phyloP scores from a whole-genome alignment of 83 land plant genomes.

The Picea mariana region DNA sequence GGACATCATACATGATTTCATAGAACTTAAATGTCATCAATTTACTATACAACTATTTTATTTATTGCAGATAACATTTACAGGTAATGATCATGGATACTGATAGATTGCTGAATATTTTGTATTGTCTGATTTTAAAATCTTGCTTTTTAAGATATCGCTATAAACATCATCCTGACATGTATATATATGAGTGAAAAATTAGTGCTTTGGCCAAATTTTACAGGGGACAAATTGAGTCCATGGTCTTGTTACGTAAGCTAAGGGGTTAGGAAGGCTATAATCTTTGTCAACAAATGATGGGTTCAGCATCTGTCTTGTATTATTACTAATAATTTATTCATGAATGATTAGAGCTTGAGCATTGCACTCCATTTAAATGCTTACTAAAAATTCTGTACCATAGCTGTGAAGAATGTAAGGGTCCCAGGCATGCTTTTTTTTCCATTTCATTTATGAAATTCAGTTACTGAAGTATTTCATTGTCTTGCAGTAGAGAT shows the following conservation, averaged over 20 bases:
- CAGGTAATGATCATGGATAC: too few relatives aligned
- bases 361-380: background rate
- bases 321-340: background rate
- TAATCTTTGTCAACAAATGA: background rate
- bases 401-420: background rate
- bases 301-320: background rate
- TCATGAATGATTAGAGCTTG: background rate
- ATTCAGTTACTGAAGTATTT: background rate
- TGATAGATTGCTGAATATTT: too few relatives aligned
- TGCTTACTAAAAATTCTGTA: slow-evolving; percentile 2
- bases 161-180: too few relatives aligned
- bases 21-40: too few relatives aligned
- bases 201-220: background rate
- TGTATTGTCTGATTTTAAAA: too few relatives aligned
- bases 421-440: background rate
- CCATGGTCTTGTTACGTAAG: too few relatives aligned
- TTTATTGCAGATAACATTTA: too few relatives aligned
- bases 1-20: too few relatives aligned
- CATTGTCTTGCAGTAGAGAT: slow-evolving; percentile 72
- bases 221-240: background rate
- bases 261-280: too few relatives aligned
- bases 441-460: background rate
- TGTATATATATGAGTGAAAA: too few relatives aligned
- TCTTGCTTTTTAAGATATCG: too few relatives aligned
- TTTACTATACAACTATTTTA: too few relatives aligned